Evolutionary conservation across 2,329 filamentous ascomycete species (phyloP).

Genomic region (Achaetomium macrosporum): DNA sequence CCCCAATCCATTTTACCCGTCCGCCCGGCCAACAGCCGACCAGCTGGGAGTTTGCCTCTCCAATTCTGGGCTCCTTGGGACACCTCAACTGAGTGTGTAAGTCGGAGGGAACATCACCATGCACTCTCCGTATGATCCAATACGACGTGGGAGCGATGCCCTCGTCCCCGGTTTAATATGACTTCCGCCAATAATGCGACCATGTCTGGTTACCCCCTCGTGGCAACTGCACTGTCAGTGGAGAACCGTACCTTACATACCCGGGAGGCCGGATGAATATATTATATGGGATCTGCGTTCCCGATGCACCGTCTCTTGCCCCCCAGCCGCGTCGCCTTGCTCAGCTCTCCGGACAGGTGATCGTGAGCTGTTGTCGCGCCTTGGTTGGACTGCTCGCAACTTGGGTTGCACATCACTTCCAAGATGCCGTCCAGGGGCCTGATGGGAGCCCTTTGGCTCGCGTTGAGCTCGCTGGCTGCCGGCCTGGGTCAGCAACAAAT

Average conservation of each 20-base stretch:
- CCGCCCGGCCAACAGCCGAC: constrained; percentile 10
- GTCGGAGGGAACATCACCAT: constrained; percentile 10
- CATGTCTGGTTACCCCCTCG: constrained; percentile 4
- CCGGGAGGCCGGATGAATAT: constrained; percentile 14
- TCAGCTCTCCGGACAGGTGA: constrained; percentile 1
- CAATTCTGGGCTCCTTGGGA: constrained; percentile 12
- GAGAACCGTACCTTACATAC: constrained; percentile 21
- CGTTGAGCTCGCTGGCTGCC: constrained; percentile 20
- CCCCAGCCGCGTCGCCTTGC: background rate
- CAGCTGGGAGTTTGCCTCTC: constrained; percentile 5
- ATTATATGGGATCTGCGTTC: constrained; percentile 14
- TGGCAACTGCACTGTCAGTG: constrained; percentile 11
- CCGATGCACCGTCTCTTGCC: background rate
- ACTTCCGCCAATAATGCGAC: constrained; percentile 17
- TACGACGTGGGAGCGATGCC: constrained; percentile 12
- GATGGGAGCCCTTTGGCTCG: constrained; percentile 23
- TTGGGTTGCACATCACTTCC: background rate
- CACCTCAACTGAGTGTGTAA: constrained; percentile 3
- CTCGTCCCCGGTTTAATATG: constrained; percentile 17
- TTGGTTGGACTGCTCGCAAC: background rate
- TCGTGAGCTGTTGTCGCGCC: constrained; percentile 1
- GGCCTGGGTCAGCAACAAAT: constrained; percentile 42
- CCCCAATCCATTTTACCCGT: constrained; percentile 17
- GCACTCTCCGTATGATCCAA: constrained; percentile 12
- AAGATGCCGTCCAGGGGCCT: constrained; percentile 21